These are phyloP conservation scores for Selaginella moellendorffii DNA, from an alignment of 75 land plant genomes.

Conservation along the genomic window DNA sequence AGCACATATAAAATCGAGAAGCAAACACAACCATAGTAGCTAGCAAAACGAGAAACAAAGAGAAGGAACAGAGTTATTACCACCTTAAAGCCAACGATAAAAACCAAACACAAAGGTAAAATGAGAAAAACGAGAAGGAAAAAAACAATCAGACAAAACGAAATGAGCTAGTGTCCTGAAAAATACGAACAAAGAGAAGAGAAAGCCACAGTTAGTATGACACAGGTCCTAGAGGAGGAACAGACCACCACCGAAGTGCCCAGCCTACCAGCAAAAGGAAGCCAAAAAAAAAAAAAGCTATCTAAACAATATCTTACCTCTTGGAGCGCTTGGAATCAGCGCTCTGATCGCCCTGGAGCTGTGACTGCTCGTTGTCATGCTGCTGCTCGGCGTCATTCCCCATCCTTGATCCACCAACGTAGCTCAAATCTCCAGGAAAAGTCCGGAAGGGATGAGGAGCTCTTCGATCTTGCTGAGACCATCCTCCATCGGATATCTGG, in stretches of 20 bases:
- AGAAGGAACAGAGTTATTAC: neutral
- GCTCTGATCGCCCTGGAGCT: slow-evolving; percentile 26
- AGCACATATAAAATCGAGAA: neutral
- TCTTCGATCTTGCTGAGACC: too few species aligned
- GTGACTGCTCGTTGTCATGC: slow-evolving; percentile 20
- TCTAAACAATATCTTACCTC: slow-evolving; percentile 28
- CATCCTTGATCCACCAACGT: slow-evolving; percentile 11
- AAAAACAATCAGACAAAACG: neutral
- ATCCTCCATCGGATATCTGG: neutral
- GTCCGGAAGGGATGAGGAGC: neutral
- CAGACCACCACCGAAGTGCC: too few species aligned
- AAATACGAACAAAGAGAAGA: neutral
- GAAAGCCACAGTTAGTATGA: neutral
- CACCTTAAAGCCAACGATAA: neutral
- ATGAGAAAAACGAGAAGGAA: neutral
- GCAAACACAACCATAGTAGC: neutral
- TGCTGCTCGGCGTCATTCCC: neutral
- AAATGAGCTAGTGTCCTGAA: neutral
- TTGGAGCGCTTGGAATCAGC: slow-evolving; percentile 73
- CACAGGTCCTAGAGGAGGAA: neutral
- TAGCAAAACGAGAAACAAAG: neutral
- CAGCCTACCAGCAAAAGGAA: neutral
- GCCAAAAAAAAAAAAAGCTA: neutral
- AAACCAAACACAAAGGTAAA: neutral
- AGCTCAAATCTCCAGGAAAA: neutral